phyloP scores from a whole-genome alignment of 2,329 filamentous ascomycete genomes.

The Tetracladium maxilliforme region DNA sequence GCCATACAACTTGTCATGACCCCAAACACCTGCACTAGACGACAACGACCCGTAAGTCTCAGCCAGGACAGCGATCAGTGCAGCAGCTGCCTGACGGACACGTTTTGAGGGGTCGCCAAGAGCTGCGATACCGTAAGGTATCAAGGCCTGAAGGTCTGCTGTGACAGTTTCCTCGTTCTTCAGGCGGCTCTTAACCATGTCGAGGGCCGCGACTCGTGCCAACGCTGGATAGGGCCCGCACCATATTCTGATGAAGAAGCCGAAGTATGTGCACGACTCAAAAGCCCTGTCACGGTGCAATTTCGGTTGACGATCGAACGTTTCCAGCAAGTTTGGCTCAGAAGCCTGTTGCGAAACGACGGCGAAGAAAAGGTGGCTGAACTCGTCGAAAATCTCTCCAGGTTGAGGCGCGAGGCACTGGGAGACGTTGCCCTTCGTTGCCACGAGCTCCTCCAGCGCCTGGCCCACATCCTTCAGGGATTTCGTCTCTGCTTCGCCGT shows the following conservation, averaged over 20 bases:
- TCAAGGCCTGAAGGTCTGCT: conserved; percentile 59
- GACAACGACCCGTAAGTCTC: conserved; percentile 26
- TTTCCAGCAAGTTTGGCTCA: too few species aligned
- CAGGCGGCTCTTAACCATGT: conserved; percentile 43
- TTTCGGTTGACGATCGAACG: conserved; percentile 38
- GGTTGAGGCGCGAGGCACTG: background rate
- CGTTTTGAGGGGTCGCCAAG: conserved; percentile 62
- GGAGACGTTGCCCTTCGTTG: background rate
- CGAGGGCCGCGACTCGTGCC: conserved; percentile 54
- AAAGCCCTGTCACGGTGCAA: conserved; percentile 38
- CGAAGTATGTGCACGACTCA: conserved; percentile 52
- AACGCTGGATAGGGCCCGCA: conserved; percentile 55
- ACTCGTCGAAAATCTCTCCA: conserved; percentile 7
- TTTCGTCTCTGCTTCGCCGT: too few species aligned
- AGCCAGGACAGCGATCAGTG: conserved; percentile 44
- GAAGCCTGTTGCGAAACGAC: conserved; percentile 7
- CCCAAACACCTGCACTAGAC: conserved; percentile 40
- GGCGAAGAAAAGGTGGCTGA: background rate
- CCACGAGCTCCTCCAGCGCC: background rate
- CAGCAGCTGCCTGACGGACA: conserved; percentile 62
- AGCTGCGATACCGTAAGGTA: conserved; percentile 70
- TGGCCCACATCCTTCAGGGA: too few species aligned
- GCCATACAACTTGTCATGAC: conserved; percentile 49
- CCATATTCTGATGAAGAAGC: conserved; percentile 65
- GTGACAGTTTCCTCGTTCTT: conserved; percentile 30